phyloP scores from a whole-genome alignment of 2,329 filamentous ascomycete genomes.

The Dactylellina drechsleri region DNA sequence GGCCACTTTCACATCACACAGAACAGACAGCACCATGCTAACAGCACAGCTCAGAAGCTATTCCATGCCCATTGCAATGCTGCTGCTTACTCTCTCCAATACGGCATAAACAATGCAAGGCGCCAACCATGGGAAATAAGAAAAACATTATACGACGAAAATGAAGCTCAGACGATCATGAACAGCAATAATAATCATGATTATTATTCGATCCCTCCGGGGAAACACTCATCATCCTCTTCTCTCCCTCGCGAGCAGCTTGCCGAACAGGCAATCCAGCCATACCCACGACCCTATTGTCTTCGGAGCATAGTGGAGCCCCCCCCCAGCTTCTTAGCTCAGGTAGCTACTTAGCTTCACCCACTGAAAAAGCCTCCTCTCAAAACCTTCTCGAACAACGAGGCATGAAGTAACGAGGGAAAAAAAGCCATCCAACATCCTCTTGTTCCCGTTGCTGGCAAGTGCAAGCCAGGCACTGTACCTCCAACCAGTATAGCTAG shows the following conservation, averaged over 20 bases:
- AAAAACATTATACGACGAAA: too few relatives aligned
- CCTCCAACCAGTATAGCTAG: constrained; percentile 37
- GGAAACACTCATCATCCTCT: neutral
- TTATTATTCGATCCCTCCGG: neutral
- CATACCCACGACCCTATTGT: constrained; percentile 13
- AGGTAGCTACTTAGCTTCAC: constrained; percentile 4
- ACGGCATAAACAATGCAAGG: too few relatives aligned
- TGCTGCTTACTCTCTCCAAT: too few relatives aligned
- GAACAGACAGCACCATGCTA: constrained; percentile 4
- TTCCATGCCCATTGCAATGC: too few relatives aligned
- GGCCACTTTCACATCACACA: too few relatives aligned
- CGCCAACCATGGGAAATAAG: too few relatives aligned
- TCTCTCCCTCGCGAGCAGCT: constrained; percentile 41
- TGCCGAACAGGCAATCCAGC: constrained; percentile 45
- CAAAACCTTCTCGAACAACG: too few relatives aligned
- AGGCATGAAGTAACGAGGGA: too few relatives aligned
- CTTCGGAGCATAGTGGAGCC: constrained; percentile 48
- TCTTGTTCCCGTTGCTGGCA: constrained; percentile 37
- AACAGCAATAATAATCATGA: too few relatives aligned
- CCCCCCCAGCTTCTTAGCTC: neutral
- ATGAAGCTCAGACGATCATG: too few relatives aligned
- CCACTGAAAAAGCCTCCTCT: too few relatives aligned
- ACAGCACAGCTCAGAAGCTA: neutral
- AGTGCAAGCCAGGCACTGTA: constrained; percentile 21
- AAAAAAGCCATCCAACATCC: constrained; percentile 21